phyloP scores from a whole-genome alignment of 768 basidiomycete genomes.

The Leccinellum rugosiceps region DNA sequence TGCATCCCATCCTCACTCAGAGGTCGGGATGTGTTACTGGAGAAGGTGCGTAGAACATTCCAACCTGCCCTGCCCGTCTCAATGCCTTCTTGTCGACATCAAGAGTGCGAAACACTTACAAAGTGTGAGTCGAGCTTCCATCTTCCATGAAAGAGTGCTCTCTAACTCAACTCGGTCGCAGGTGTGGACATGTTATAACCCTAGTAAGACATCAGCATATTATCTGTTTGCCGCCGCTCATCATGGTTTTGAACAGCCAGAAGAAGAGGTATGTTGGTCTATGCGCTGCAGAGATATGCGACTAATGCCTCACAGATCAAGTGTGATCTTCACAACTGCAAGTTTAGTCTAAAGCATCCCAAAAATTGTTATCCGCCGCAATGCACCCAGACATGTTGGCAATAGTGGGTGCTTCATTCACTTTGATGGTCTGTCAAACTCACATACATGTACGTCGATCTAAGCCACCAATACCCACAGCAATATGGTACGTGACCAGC shows the following conservation, averaged over 20 bases:
- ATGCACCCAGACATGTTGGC: conserved; percentile 62
- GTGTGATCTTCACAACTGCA: conserved; percentile 57
- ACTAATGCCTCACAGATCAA: conserved; percentile 47
- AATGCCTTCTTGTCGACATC: conserved; percentile 8
- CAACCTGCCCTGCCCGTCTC: conserved; percentile 10
- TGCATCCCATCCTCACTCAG: conserved; percentile 4
- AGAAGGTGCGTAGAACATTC: conserved; percentile 44
- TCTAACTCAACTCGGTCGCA: conserved; percentile 20
- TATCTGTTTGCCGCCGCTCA: conserved; percentile 6
- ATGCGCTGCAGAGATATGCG: not conserved
- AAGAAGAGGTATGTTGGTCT: conserved; percentile 47
- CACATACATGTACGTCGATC: conserved; percentile 8
- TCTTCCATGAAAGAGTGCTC: not conserved
- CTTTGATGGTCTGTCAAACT: conserved; percentile 4
- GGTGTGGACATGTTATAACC: conserved; percentile 53
- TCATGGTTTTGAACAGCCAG: conserved; percentile 39
- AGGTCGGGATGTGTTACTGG: conserved; percentile 53
- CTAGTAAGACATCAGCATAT: conserved; percentile 35
- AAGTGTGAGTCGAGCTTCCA: conserved; percentile 34
- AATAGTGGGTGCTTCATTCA: conserved; percentile 49
- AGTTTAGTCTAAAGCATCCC: conserved; percentile 60
- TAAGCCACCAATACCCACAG: conserved; percentile 60
- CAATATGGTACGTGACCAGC: conserved; percentile 50
- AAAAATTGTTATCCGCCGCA: conserved; percentile 45
- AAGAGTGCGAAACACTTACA: conserved; percentile 59